Evolutionary conservation across 108 stramenopile species (phyloP).

Genomic region (Schizochytrium sp.): DNA sequence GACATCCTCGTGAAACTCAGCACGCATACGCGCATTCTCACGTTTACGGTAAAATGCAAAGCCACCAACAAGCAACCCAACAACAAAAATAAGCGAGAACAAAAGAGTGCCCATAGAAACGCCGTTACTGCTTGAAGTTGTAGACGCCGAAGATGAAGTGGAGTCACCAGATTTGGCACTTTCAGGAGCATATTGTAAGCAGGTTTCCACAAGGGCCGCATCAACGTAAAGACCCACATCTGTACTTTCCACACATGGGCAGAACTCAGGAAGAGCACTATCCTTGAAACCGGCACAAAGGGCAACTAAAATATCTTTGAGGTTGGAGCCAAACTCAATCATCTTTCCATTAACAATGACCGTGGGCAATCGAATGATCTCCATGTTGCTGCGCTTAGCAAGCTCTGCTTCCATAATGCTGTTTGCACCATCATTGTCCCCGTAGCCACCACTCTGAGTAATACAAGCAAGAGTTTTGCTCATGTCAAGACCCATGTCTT

Average conservation of each 20-base stretch:
- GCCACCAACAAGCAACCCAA: constrained; percentile 1
- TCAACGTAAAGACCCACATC: constrained; percentile 26
- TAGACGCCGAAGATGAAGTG: background rate
- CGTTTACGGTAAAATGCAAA: constrained; percentile 10
- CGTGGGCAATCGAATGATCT: constrained; percentile 6
- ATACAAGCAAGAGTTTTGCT: background rate
- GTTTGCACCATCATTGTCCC: background rate
- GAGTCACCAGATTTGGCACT: background rate
- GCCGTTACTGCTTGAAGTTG: background rate
- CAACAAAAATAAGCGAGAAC: constrained; percentile 14
- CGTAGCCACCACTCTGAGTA: background rate
- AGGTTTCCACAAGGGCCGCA: constrained; percentile 25
- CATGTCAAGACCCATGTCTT: background rate
- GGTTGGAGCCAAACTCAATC: background rate
- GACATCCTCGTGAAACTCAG: constrained; percentile 48
- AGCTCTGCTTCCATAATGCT: constrained; percentile 25
- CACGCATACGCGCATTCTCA: background rate
- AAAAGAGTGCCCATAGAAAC: background rate
- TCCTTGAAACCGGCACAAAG: constrained; percentile 27
- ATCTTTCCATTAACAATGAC: constrained; percentile 24
- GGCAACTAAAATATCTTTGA: constrained; percentile 42
- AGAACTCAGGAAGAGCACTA: constrained; percentile 17
- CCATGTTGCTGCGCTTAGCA: background rate
- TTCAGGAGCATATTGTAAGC: constrained; percentile 37
- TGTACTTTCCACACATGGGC: constrained; percentile 27